Evolutionary conservation across 805 yeast genomes (phyloP).

Genomic region (Myxozyma melibiosi): DNA sequence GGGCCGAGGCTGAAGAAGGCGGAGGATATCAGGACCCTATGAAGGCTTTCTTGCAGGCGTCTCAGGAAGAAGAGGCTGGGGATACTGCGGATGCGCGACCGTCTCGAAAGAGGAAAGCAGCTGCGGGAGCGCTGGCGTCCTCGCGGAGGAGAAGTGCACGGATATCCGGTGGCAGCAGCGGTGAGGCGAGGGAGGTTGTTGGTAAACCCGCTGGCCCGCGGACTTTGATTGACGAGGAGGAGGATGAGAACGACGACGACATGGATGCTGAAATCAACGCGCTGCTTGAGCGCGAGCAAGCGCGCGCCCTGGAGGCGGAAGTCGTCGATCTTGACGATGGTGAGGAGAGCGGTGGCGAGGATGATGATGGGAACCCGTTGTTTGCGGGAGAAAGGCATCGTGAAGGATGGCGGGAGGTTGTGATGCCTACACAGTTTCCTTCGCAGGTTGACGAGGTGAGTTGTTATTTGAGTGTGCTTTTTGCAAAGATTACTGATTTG

Average conservation of each 20-base stretch:
- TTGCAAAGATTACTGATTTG: neutral
- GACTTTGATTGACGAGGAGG: no score
- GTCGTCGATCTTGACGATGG: no score
- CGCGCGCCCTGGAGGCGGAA: no score
- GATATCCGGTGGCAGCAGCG: no score
- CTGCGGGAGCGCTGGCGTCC: no score
- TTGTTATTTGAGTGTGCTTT: neutral
- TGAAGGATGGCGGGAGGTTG: neutral
- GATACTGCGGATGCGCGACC: neutral
- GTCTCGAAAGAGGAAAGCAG: neutral
- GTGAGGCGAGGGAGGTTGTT: no score
- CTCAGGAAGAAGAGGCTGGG: neutral
- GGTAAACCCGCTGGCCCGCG: no score
- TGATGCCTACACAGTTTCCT: neutral
- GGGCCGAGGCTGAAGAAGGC: neutral
- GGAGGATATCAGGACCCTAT: no score
- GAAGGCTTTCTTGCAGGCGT: constrained; percentile 2
- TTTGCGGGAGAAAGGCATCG: neutral
- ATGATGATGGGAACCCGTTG: neutral
- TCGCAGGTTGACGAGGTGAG: neutral
- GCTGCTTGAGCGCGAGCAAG: no score
- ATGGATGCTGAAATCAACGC: no score
- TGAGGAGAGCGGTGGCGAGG: neutral
- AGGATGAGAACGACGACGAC: no score
- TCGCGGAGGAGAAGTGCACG: no score